Evolutionary conservation across 345 rosid genomes (phyloP), one percentile per base, ranked within the genome.

Genomic region (Dimocarpus longan): DNA sequence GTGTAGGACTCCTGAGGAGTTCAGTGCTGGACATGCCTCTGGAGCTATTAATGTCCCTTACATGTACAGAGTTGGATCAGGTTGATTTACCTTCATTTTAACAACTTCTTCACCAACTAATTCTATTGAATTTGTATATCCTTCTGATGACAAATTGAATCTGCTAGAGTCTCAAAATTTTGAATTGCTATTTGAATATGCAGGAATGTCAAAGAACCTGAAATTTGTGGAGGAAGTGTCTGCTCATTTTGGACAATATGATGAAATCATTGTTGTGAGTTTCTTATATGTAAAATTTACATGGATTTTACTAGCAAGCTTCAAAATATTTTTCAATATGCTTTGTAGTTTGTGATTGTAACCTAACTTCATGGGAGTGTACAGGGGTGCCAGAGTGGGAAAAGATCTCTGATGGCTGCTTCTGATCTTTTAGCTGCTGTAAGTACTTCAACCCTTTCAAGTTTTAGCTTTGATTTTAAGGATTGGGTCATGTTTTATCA

Each of bases 41-140:
- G 93, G 91, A 19, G 97, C 99, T 37, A 76, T 90, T 37, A 95
- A 95, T 81, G 80, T 95, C 28, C 98, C 99, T 67, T 95, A 90
- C 86, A 85, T 91, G 93, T 91, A 86, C 83, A 91, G 79, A 87
- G 87, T 89, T 56, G 97, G 97, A 81, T 88, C 95, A 88, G 98
- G 98, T 91, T 74, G 24, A 48, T 7, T 50, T 19, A 15, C 37
- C 37, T 1, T 32, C 37, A 39, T 57, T 39, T 46, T 46, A 7
- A 46, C 26, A 12, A 12, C 39, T 70, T 70, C 37, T 42, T 68
- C 54, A 46, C 21, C 40, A 46, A 4, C 60, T 50, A 12, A 48
- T 73, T 74, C 57, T 5, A 24, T 63, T 63, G 70, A 74, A 63
- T 43, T 74, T 32, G 16, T 18, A 32, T 18, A 18, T 12, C 24